Evolutionary conservation across 495 filamentous ascomycete species (phyloP), one percentile per base, ranked within the genome.

Genomic region (Trichoderma gamsii): DNA sequence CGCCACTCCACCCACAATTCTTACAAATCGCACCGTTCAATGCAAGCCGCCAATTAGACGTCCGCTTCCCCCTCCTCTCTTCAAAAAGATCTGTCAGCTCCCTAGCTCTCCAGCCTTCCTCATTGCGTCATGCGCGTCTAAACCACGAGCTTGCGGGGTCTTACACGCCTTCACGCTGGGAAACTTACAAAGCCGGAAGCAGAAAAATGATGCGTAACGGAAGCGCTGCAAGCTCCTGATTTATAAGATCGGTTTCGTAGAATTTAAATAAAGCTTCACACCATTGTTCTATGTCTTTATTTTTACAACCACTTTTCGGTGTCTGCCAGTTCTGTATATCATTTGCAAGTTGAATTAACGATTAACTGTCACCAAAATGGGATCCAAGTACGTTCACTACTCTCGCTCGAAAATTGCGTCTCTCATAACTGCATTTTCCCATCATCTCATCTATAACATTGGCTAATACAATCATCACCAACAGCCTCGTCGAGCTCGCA

Each of bases 401-500:
- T 52, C 18, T 21, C n/a, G 6, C 18, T 4, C 4, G 0, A 18
- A 4, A 46, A 23, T 21, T n/a, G 6, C 49, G 8, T 23, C 18
- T 52, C 49, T 9, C 49, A n/a, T 23, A 4, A 52, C 8, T 18
- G 12, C 43, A 46, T 15, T 46, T 18, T 4, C 18, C 3, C 43
- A 1, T 46, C 12, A 46, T 7, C n/a, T 46, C 43, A 46, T 16
- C n/a, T 1, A 46, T 18, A 15, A 46, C 2, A 18, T 21, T 52
- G 3, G 18, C 49, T 25, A 61, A 29, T 25, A 15, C 11, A 61
- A 1, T 32, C 4, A 21, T 13, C 56, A 29, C 64, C 18, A n/a
- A 9, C 56, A 68, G 67, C 59, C 69, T 77, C 49, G n/a, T 68
- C 23, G 69, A 71, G 12, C 73, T 80, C 12, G 74, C 70, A 11